These are phyloP conservation scores for Aureobasidium sp. DNA, from an alignment of 2,329 filamentous ascomycete species.

Conservation along the genomic window DNA sequence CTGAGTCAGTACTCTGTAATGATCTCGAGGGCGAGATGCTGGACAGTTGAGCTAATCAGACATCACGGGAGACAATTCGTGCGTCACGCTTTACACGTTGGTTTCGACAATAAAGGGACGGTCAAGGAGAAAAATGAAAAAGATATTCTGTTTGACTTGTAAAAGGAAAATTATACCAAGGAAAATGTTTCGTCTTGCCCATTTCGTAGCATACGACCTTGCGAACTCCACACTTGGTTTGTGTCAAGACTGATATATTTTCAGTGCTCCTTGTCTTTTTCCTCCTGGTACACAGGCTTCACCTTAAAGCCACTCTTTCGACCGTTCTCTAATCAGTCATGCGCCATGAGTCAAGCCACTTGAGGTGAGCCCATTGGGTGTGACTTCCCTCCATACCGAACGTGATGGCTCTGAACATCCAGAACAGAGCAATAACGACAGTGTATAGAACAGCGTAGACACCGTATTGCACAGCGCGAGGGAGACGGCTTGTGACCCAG, in stretches of 20 bases:
- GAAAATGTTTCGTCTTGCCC: constrained; percentile 3
- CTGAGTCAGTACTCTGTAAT: not conserved
- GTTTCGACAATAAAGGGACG: not conserved
- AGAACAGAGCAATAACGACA: constrained; percentile 71
- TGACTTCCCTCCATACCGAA: constrained; percentile 90
- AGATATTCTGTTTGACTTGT: constrained; percentile 9
- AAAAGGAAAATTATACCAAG: constrained; percentile 10
- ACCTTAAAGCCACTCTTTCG: not conserved
- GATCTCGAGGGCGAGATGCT: not conserved
- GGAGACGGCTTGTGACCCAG: constrained; percentile 66
- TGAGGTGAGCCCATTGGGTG: constrained; percentile 81
- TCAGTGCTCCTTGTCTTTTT: not conserved
- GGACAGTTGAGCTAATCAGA: not conserved
- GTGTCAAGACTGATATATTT: not conserved
- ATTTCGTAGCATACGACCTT: not conserved
- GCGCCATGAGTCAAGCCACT: constrained; percentile 86
- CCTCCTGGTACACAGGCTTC: not conserved
- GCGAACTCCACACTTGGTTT: not conserved
- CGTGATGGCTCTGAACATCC: constrained; percentile 86
- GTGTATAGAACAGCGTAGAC: constrained; percentile 71
- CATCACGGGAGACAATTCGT: not conserved
- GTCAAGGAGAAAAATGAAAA: not conserved
- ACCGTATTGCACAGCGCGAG: constrained; percentile 55
- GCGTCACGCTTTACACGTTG: not conserved
- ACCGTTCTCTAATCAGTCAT: constrained; percentile 53